phyloP scores from a whole-genome alignment of 495 filamentous ascomycete genomes.

The Podospora didyma region DNA sequence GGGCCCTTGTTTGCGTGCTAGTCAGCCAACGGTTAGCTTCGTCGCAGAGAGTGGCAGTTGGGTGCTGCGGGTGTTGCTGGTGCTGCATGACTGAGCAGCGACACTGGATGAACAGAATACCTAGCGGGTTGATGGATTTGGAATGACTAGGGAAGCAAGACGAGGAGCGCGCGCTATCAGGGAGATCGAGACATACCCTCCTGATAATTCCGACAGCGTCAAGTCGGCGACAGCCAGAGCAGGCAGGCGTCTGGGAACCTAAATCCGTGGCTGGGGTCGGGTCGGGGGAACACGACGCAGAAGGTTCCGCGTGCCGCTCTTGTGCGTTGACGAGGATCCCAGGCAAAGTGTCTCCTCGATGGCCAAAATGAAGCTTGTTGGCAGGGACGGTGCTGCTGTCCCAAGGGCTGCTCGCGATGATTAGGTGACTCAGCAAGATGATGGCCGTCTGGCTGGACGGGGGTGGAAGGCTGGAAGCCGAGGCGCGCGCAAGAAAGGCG shows the following conservation, averaged over 20 bases:
- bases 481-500: too few relatives aligned
- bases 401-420: neutral
- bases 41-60: neutral
- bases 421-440: slow-evolving; percentile 3
- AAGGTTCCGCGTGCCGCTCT: neutral
- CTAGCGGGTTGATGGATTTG: too few relatives aligned
- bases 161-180: neutral
- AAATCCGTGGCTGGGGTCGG: slow-evolving; percentile 7
- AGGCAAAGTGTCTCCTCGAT: too few relatives aligned
- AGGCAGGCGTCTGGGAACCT: neutral
- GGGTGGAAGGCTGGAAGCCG: too few relatives aligned
- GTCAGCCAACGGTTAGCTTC: neutral
- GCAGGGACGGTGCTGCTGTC: neutral
- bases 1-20: too few relatives aligned
- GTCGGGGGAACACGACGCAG: neutral
- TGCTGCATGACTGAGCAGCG: neutral
- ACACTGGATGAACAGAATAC: too few relatives aligned
- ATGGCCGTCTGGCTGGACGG: too few relatives aligned
- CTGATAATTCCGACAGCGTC: neutral
- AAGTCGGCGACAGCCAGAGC: neutral
- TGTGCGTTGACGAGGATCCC: neutral
- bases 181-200: neutral
- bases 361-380: neutral
- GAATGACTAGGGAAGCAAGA: too few relatives aligned
- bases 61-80: too few relatives aligned